Evolutionary conservation across 129 eudicot species (phyloP), one percentile per base, ranked within the genome.

Genomic region (Saposhnikovia divaricata): DNA sequence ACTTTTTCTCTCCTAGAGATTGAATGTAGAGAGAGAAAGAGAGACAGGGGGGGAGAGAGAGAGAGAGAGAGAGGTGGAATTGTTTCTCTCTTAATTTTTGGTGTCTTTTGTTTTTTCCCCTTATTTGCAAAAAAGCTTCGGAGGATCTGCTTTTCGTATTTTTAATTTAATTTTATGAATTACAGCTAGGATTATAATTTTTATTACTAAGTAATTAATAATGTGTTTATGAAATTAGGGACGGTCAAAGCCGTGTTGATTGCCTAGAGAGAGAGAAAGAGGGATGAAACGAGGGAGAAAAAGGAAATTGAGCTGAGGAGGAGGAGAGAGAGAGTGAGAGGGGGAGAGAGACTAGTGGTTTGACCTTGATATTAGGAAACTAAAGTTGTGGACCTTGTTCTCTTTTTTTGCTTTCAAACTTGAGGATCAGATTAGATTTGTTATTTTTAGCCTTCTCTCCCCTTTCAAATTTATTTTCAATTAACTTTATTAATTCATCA

Each of bases 211-310:
- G 7, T 53, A 3, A 53, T 4, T 4, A 37, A 39, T 1, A 13
- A 9, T n/a, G 8, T 8, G 47, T 9, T 1, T 44, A 2, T 44
- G 47, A 2, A 5, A 44, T 77, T 12, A 31, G 37, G 34, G 45
- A 15, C 4, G 61, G 83, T 80, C 83, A 80, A 80, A 80, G 72
- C 72, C 83, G 78, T 73, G 83, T 80, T 80, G 23, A 42, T 23
- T 73, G 77, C 46, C 14, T 18, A 70, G 79, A 40, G 74, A 55
- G 74, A 55, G 83, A 21, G 76, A 47, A 34, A 1, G 37, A 34
- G 37, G 11, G 39, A 12, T 14, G 40, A 44, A 68, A 9, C 0
- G 0, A 28, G 21, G 21, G 73, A 27, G 73, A 71, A 39, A 7
- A 7, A 8, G 75, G 44, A 19, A 39, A 71, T 39, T 38, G 44